These are phyloP conservation scores for Pichia sp. DNA, from an alignment of 1,139 yeast species.

Conservation along the genomic window DNA sequence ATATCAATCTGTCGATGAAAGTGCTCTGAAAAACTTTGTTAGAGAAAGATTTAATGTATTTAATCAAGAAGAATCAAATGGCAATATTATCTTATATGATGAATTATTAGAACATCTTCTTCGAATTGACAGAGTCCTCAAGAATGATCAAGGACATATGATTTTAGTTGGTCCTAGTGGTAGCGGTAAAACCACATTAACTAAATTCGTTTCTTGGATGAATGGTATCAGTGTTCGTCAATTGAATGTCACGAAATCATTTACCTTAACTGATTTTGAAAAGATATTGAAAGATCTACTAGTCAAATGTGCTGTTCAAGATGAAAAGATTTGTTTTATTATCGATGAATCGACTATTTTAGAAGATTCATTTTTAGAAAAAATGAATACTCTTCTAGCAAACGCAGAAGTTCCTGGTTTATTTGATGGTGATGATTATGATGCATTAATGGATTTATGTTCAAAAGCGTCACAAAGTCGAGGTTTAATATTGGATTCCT, in stretches of 20 bases:
- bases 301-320: slow-evolving; percentile 42
- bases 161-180: slow-evolving; percentile 83
- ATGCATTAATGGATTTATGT: slow-evolving; percentile 49
- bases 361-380: slow-evolving; percentile 75
- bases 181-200: slow-evolving; percentile 72
- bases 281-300: slow-evolving; percentile 51
- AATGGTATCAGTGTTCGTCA: slow-evolving; percentile 65
- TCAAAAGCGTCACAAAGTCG: slow-evolving; percentile 51
- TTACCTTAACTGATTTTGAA: slow-evolving; percentile 62
- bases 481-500: slow-evolving; percentile 59
- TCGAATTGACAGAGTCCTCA: slow-evolving; percentile 73
- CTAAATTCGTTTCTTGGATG: slow-evolving; percentile 87
- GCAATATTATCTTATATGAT: slow-evolving; percentile 57
- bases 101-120: slow-evolving; percentile 71
- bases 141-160: slow-evolving; percentile 86
- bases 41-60: slow-evolving; percentile 62
- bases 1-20: slow-evolving; percentile 51
- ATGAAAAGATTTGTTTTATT: slow-evolving; percentile 64
- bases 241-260: slow-evolving; percentile 51
- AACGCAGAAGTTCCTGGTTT: slow-evolving; percentile 91
- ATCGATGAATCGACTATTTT: slow-evolving; percentile 76
- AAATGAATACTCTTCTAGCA: slow-evolving; percentile 88
- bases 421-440: slow-evolving; percentile 70
- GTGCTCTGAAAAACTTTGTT: slow-evolving; percentile 49
- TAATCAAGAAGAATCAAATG: slow-evolving; percentile 69